Conservation (phyloP, 2,329 filamentous ascomycete species). For the Nigrospora oryzae region DNA sequence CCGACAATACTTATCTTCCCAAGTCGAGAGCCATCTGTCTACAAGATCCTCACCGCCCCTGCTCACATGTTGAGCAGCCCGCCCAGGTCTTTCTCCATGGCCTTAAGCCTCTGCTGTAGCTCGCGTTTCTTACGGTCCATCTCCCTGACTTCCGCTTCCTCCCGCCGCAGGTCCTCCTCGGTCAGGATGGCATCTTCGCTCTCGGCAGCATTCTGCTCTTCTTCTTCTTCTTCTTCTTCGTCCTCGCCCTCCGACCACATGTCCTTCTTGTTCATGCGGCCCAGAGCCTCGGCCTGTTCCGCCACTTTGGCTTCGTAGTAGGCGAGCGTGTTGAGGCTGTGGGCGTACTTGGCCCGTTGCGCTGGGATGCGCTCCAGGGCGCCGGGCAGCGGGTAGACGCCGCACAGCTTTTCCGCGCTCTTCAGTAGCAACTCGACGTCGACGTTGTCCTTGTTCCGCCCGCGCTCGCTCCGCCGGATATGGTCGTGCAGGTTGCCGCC, state of each 20-base stretch:
- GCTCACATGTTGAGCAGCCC: conserved; percentile 43
- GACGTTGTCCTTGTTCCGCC: conserved; percentile 57
- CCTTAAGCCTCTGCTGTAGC: conserved; percentile 40
- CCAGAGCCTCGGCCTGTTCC: conserved; percentile 66
- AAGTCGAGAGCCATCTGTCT: background rate
- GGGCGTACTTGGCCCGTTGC: conserved; percentile 62
- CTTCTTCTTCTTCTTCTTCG: conserved; percentile 37
- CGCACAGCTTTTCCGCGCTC: conserved; percentile 84
- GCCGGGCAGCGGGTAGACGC: conserved; percentile 77
- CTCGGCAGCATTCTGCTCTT: conserved; percentile 20
- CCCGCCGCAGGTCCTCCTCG: conserved; percentile 58
- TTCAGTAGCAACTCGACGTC: conserved; percentile 79
- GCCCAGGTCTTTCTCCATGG: conserved; percentile 48
- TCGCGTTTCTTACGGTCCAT: conserved; percentile 49
- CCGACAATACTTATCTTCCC: background rate
- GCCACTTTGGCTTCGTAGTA: conserved; percentile 76
- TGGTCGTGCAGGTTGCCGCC: conserved; percentile 80
- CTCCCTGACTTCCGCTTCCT: conserved; percentile 58
- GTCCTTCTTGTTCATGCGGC: conserved; percentile 61
- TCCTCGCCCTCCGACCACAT: conserved; percentile 48
- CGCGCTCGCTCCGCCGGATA: conserved; percentile 51
- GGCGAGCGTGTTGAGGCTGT: conserved; percentile 64
- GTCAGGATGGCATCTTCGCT: conserved; percentile 42
- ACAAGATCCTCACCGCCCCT: background rate
- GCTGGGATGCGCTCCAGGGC: conserved; percentile 67